These are phyloP conservation scores for Ophiostoma fasciatum DNA, from an alignment of 2,329 filamentous ascomycete species.

Conservation along the genomic window DNA sequence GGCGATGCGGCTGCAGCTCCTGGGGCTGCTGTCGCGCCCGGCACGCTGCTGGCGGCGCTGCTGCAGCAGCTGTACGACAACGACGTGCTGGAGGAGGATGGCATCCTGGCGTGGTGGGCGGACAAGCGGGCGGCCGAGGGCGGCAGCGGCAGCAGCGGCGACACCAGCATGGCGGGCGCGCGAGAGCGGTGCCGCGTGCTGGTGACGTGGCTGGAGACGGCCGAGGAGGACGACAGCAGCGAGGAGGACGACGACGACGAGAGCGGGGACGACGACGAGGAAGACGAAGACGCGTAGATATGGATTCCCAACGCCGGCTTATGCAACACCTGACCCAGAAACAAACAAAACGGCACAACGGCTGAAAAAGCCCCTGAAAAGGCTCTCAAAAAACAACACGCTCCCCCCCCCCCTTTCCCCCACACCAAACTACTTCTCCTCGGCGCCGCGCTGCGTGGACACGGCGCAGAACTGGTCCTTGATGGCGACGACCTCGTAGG, in stretches of 20 bases:
- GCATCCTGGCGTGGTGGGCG: slow-evolving; percentile 77
- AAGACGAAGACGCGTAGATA: too few relatives aligned
- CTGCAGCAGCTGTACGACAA: slow-evolving; percentile 74
- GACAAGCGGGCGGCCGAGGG: slow-evolving; percentile 52
- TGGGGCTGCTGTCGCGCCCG: slow-evolving; percentile 30
- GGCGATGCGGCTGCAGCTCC: not conserved
- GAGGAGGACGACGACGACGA: slow-evolving; percentile 39
- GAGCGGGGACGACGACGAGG: slow-evolving; percentile 4
- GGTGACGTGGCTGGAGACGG: slow-evolving; percentile 72
- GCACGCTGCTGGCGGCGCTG: slow-evolving; percentile 58
- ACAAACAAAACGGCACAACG: not conserved
- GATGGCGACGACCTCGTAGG: slow-evolving; percentile 93
- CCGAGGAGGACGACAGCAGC: slow-evolving; percentile 56
- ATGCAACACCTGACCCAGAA: too few relatives aligned
- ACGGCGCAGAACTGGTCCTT: slow-evolving; percentile 89
- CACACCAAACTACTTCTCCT: slow-evolving; percentile 17
- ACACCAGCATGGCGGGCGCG: slow-evolving; percentile 43
- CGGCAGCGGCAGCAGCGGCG: slow-evolving; percentile 28
- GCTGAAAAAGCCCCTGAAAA: slow-evolving; percentile 14
- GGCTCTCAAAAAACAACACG: too few relatives aligned
- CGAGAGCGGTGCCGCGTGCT: slow-evolving; percentile 62
- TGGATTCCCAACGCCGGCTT: too few relatives aligned
- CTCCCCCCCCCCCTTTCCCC: too few relatives aligned
- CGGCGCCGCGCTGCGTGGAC: slow-evolving; percentile 49
- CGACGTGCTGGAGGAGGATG: slow-evolving; percentile 80